Conservation (phyloP, 2,329 filamentous ascomycete genomes). For the Boeremia lycopersici region DNA sequence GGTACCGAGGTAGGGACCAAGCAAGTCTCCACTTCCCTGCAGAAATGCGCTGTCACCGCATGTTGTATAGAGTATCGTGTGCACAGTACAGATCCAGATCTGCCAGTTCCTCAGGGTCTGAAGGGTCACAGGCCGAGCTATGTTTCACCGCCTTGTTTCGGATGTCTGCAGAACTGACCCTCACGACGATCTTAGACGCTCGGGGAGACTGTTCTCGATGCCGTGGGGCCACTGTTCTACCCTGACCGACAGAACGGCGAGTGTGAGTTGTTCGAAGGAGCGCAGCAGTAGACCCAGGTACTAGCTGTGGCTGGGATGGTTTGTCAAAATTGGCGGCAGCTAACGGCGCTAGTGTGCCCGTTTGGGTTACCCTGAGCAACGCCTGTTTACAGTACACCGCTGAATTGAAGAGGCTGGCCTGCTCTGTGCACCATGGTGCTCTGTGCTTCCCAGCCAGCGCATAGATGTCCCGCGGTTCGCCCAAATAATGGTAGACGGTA, state of each 20-base stretch:
- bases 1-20: slow-evolving; percentile 1
- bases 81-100: slow-evolving; percentile 1
- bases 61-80: neutral
- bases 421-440: slow-evolving; percentile 3
- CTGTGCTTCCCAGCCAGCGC: slow-evolving; percentile 25
- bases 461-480: slow-evolving; percentile 23
- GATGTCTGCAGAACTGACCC: neutral
- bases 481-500: slow-evolving; percentile 11
- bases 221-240: slow-evolving; percentile 8
- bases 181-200: slow-evolving; percentile 7
- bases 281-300: slow-evolving; percentile 7
- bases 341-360: slow-evolving; percentile 11
- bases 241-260: slow-evolving; percentile 13
- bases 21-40: neutral
- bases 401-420: slow-evolving; percentile 5
- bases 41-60: slow-evolving; percentile 10
- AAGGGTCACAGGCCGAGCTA: slow-evolving; percentile 6
- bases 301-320: slow-evolving; percentile 19
- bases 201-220: slow-evolving; percentile 11
- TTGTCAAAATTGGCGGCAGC: slow-evolving; percentile 1
- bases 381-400: slow-evolving; percentile 12
- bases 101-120: neutral
- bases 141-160: slow-evolving; percentile 17
- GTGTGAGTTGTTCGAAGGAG: slow-evolving; percentile 17
- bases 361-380: slow-evolving; percentile 26